Conservation (phyloP, 2,329 filamentous ascomycete genomes). For the Colletotrichum sp. region DNA sequence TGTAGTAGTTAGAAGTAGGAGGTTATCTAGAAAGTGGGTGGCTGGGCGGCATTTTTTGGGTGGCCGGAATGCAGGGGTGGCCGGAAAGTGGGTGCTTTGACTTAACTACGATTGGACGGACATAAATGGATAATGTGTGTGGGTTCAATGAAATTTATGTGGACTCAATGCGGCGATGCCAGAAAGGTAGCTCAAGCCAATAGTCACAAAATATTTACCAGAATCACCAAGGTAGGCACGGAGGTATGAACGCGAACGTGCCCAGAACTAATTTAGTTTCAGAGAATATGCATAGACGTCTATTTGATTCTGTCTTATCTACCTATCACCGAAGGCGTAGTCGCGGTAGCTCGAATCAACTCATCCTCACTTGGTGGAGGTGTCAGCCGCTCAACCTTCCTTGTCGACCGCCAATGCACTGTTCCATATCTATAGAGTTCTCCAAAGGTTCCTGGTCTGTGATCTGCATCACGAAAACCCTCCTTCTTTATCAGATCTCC, state of each 20-base stretch:
- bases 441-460: slow-evolving; percentile 36
- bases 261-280: fast-evolving
- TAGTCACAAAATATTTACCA: not conserved
- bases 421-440: slow-evolving; percentile 39
- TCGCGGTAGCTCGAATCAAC: slow-evolving; percentile 27
- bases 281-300: fast-evolving
- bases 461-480: slow-evolving; percentile 28
- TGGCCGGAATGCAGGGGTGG: too few relatives aligned
- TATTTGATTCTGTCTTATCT: not conserved
- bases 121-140: not conserved
- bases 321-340: not conserved
- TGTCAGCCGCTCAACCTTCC: slow-evolving; percentile 28
- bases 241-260: not conserved
- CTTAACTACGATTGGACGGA: too few relatives aligned
- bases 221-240: not conserved
- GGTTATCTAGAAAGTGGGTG: too few relatives aligned
- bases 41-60: too few relatives aligned
- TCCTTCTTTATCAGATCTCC: slow-evolving; percentile 35
- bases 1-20: too few relatives aligned
- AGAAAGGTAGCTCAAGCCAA: not conserved
- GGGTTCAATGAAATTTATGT: not conserved
- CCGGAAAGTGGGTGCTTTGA: too few relatives aligned
- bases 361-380: slow-evolving; percentile 26
- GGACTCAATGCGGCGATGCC: not conserved
- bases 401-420: slow-evolving; percentile 34